These are phyloP conservation scores for Plasmodium vinckei DNA, from an alignment of 169 alveolate genomes.

Conservation along the genomic window DNA sequence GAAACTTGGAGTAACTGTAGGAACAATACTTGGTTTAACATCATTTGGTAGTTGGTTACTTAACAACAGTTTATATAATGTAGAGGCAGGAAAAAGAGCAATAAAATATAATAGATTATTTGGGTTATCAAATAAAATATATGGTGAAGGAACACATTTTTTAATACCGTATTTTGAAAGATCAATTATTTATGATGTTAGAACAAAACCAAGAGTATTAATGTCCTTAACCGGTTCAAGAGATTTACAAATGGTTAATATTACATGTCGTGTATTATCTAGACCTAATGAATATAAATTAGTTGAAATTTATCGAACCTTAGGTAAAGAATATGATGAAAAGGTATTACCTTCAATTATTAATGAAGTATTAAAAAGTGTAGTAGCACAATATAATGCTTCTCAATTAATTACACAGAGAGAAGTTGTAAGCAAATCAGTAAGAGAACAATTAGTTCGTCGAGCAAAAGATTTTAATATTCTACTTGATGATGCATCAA, in stretches of 20 bases:
- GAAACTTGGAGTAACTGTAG: slow-evolving; percentile 53
- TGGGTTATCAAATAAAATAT: slow-evolving; percentile 85
- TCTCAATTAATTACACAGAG: slow-evolving; percentile 96
- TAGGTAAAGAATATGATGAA: slow-evolving; percentile 97
- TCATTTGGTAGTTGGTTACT: slow-evolving; percentile 74
- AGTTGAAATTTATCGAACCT: slow-evolving; percentile 87
- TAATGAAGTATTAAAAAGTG: slow-evolving; percentile 96
- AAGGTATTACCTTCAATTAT: slow-evolving; percentile 97
- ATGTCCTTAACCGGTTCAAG: slow-evolving; percentile 95
- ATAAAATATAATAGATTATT: slow-evolving; percentile 90
- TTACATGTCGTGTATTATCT: slow-evolving; percentile 95
- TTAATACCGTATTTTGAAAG: slow-evolving; percentile 95
- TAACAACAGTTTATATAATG: slow-evolving; percentile 83
- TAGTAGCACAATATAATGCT: slow-evolving; percentile 98
- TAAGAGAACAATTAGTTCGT: slow-evolving; percentile 93
- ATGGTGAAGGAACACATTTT: slow-evolving; percentile 98
- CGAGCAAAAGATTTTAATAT: slow-evolving; percentile 96
- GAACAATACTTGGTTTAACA: slow-evolving; percentile 65
- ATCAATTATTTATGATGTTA: slow-evolving; percentile 94
- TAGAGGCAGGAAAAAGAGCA: slow-evolving; percentile 97
- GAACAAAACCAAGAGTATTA: slow-evolving; percentile 94
- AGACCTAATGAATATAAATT: slow-evolving; percentile 92
- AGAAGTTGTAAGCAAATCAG: slow-evolving; percentile 92
- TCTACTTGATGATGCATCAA: slow-evolving; percentile 96
- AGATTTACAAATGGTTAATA: slow-evolving; percentile 80